Conservation (phyloP, 2,329 filamentous ascomycete species). For the Curvularia verruculosa region DNA sequence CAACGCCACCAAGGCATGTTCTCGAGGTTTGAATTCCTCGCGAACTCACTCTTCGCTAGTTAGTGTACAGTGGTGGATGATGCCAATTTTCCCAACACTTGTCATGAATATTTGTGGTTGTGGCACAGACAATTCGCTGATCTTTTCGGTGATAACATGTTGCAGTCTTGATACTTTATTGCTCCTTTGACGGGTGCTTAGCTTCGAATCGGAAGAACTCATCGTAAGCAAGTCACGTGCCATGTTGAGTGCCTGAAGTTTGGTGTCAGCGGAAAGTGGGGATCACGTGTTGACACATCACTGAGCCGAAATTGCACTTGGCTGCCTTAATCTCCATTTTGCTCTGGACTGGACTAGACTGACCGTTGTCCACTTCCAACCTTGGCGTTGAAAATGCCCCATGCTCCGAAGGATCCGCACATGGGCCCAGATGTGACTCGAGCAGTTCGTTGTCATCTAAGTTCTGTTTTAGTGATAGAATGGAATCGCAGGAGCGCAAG, state of each 20-base stretch:
- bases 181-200: background rate
- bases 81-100: background rate
- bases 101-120: background rate
- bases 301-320: background rate
- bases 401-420: background rate
- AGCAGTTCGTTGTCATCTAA: background rate
- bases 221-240: slow-evolving; percentile 9
- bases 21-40: too few species aligned
- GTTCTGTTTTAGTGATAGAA: background rate
- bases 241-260: slow-evolving; percentile 1
- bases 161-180: background rate
- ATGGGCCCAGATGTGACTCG: background rate
- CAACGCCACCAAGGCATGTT: background rate
- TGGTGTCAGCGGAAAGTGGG: background rate
- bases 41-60: background rate
- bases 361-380: background rate
- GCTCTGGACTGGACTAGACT: background rate
- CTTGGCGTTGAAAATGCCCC: background rate
- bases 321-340: background rate
- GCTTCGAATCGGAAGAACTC: background rate
- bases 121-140: background rate
- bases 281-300: background rate
- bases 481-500: background rate
- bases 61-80: background rate
- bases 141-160: background rate